Evolutionary conservation across 2,329 filamentous ascomycete species (phyloP), one percentile per base, ranked within the genome.

Genomic region (Aureobasidium sp.): DNA sequence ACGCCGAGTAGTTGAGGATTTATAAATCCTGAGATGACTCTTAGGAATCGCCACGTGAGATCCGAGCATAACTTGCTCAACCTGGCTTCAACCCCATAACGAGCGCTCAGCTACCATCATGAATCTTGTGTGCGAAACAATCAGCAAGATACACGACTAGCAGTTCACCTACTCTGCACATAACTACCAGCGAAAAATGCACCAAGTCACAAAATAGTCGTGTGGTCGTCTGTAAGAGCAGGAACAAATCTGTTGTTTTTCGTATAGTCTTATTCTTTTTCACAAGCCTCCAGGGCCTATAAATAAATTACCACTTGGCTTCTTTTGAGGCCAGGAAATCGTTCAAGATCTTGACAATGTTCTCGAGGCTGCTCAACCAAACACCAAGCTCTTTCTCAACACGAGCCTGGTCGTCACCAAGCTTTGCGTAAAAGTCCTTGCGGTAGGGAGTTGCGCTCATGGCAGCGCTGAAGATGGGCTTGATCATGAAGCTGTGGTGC

Each of bases 361-460:
- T 86, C 78, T 94, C 87, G 69, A 97, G 79, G 9, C 88, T 85
- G n/a, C 76, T 78, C 65, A 97, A 80, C 83, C 93, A 97, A 66
- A 79, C 77, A 68, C 81, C 77, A 70, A 97, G 75, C 71, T 89
- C 84, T 61, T 76, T 72, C 56, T 80, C 69, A 53, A 94, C 87
- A 75, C 87, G 84, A 13, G 70, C 71, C 42, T 82, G 76, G 71
- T 90, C 84, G 23, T 80, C 79, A 41, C 89, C 91, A 47, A 99
- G 81, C 84, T 97, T 96, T 67, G 77, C 77, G 75, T 97, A 97
- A 74, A 99, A 97, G 76, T 93, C 90, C 74, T 90, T 90, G 68
- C 93, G 86, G 82, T 97, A 96, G 1, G 94, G 94, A 68, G 89
- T 93, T 20, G 91, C 92, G 69, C 85, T 84, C 91, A 99, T 96